These are phyloP conservation scores for Cairneyella variabilis DNA, from an alignment of 495 filamentous ascomycete species.

Conservation along the genomic window DNA sequence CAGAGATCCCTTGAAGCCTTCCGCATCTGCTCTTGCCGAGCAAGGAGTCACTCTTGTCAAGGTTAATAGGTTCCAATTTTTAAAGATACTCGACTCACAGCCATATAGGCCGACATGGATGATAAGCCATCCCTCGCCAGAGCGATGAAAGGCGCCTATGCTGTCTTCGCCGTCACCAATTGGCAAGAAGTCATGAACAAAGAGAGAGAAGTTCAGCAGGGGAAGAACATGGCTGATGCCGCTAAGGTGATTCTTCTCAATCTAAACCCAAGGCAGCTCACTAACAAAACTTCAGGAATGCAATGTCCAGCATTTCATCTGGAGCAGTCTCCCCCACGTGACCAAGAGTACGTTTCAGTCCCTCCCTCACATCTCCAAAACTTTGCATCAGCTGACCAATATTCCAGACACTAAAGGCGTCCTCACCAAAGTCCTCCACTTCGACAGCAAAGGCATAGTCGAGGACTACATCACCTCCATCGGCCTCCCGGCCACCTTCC, in stretches of 20 bases:
- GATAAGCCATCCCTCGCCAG: conserved; percentile 39
- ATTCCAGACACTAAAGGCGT: conserved; percentile 37
- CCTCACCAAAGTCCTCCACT: conserved; percentile 50
- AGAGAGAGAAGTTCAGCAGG: conserved; percentile 47
- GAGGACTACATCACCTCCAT: conserved; percentile 48
- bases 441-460: conserved; percentile 55
- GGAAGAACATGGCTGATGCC: conserved; percentile 50
- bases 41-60: conserved; percentile 37
- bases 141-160: conserved; percentile 48
- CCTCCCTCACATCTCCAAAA: background rate
- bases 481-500: conserved; percentile 47
- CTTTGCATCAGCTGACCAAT: background rate
- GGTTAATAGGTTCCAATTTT: background rate
- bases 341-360: conserved; percentile 26
- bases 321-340: conserved; percentile 34
- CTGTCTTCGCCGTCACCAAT: conserved; percentile 55
- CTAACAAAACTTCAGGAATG: conserved; percentile 21
- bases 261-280: background rate
- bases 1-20: conserved; percentile 40
- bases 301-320: conserved; percentile 48
- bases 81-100: background rate
- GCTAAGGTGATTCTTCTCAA: conserved; percentile 31
- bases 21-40: conserved; percentile 31
- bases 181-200: conserved; percentile 42
- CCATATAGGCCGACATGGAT: conserved; percentile 41